These are phyloP conservation scores for Marasmius tenuissimus DNA, from an alignment of 1,284 basidiomycete genomes.

Conservation along the genomic window DNA sequence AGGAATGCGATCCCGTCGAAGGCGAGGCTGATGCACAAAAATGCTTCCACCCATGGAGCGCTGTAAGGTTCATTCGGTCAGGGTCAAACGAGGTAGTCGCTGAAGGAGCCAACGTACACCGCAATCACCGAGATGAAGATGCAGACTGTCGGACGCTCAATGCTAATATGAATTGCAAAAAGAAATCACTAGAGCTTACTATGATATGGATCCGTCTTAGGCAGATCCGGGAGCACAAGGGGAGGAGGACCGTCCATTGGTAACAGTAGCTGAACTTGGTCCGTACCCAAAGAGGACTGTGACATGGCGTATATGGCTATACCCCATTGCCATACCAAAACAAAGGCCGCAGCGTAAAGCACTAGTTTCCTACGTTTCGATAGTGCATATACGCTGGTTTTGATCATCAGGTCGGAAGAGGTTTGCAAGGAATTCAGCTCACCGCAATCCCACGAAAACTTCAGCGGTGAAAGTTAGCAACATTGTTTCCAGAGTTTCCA, in stretches of 20 bases:
- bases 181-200: conserved; percentile 1
- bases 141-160: background rate
- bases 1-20: conserved; percentile 21
- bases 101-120: conserved; percentile 2
- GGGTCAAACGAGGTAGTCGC: no score
- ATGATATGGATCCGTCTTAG: conserved; percentile 14
- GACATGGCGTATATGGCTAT: conserved; percentile 16
- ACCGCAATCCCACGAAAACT: conserved; percentile 17
- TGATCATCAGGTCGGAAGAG: background rate
- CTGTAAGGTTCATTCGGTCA: background rate
- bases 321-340: conserved; percentile 12
- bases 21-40: conserved; percentile 17
- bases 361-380: conserved; percentile 1
- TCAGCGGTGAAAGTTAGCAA: conserved; percentile 17
- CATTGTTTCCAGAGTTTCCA: conserved; percentile 18
- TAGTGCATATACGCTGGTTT: conserved; percentile 13
- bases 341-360: background rate
- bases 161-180: no score
- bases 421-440: background rate
- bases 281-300: conserved; percentile 11
- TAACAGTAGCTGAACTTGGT: conserved; percentile 10
- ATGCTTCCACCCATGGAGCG: conserved; percentile 14
- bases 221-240: conserved; percentile 6
- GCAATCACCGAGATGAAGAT: conserved; percentile 13
- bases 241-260: background rate